Conservation (phyloP, 495 filamentous ascomycete genomes). For the Podospora sp. region DNA sequence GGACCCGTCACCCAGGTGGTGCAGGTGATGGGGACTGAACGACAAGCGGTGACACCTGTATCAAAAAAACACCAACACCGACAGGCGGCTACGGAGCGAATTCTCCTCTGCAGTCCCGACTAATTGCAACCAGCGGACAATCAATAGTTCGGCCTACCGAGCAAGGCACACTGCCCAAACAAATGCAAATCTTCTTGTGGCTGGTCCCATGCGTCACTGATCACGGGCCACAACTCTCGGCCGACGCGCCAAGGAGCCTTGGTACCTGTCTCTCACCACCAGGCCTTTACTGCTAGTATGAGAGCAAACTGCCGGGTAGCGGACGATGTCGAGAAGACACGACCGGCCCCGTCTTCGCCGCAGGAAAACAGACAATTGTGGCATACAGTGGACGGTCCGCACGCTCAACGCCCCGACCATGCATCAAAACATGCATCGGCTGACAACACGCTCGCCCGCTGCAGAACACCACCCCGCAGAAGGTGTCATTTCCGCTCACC, state of each 20-base stretch:
- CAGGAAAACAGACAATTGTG: not conserved
- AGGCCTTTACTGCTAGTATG: too few species aligned
- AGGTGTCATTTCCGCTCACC: not conserved
- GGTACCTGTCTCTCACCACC: too few species aligned
- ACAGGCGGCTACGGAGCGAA: not conserved
- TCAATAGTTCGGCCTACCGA: not conserved
- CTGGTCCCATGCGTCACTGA: not conserved
- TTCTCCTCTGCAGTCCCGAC: not conserved
- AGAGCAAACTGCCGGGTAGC: too few species aligned
- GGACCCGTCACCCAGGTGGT: not conserved
- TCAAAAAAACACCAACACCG: not conserved
- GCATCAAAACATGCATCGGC: not conserved
- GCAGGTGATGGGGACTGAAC: not conserved
- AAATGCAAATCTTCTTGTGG: not conserved
- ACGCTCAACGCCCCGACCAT: not conserved
- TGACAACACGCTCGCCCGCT: not conserved
- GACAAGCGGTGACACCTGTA: not conserved
- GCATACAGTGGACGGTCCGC: not conserved
- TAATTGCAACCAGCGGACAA: not conserved
- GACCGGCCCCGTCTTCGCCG: not conserved
- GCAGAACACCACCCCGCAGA: constrained; percentile 3
- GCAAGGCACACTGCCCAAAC: too few species aligned
- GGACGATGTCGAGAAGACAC: too few species aligned
- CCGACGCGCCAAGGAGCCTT: too few species aligned
- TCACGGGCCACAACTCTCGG: too few species aligned